A percentile compares a stretch with the other conserved stretches of the same genome.
Evolutionary conservation across 2,329 filamentous ascomycete species (phyloP).

Genomic region (Arthrinium puccinioides): DNA sequence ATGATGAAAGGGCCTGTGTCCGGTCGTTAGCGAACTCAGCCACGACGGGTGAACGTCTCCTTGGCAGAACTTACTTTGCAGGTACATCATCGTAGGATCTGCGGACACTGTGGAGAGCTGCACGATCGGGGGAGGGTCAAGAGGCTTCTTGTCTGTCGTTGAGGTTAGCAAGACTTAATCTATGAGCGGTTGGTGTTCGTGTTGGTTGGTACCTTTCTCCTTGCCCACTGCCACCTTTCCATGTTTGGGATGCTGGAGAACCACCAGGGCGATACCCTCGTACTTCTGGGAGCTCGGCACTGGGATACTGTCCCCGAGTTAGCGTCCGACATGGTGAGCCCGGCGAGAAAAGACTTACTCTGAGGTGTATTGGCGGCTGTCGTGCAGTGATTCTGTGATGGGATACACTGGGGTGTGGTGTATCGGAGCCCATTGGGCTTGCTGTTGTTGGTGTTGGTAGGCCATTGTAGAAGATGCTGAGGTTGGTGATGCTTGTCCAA

Average conservation of each 20-base stretch:
- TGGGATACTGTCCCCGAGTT: not conserved
- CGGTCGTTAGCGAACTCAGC: not conserved
- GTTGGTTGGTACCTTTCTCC: constrained; percentile 2
- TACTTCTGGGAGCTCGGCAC: not conserved
- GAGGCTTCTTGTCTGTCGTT: constrained; percentile 69
- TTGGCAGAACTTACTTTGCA: constrained; percentile 46
- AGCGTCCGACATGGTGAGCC: not conserved
- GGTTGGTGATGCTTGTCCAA: no score
- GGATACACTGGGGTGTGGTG: not conserved
- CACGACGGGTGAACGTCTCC: no score
- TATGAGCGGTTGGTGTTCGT: not conserved
- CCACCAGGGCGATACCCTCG: no score
- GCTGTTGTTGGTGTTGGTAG: no score
- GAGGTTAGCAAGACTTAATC: constrained; percentile 7
- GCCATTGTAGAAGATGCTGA: no score
- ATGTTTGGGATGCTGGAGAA: constrained; percentile 4
- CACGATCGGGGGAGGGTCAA: constrained; percentile 82
- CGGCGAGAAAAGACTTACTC: not conserved
- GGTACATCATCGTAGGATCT: no score
- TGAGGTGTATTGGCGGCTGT: not conserved
- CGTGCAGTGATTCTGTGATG: not conserved
- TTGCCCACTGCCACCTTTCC: constrained; percentile 6
- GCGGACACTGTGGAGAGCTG: no score
- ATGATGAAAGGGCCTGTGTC: constrained; percentile 21
- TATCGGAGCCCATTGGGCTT: not conserved